A percentile compares a stretch with the other conserved stretches of the same genome.
Conservation (phyloP, 306 rosid genomes). For the Bauhinia variegata region DNA sequence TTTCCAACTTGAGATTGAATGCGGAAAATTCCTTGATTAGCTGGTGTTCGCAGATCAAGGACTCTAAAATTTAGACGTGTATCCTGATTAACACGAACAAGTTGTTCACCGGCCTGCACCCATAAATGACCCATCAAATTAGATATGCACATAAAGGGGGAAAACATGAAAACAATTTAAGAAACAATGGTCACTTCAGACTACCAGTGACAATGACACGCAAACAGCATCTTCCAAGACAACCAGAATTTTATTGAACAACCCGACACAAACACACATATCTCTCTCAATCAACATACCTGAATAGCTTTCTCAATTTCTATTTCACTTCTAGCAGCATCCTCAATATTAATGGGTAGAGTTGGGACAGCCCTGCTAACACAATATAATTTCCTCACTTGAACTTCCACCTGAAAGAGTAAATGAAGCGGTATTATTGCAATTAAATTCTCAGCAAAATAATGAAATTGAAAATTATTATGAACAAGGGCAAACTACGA, state of each 20-base stretch:
- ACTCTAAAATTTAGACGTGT: conserved; percentile 78
- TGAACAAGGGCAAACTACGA: background rate
- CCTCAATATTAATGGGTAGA: conserved; percentile 81
- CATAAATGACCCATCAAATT: conserved; percentile 26
- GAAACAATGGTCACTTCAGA: background rate
- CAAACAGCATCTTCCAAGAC: background rate
- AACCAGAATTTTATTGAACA: background rate
- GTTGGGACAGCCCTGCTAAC: conserved; percentile 67
- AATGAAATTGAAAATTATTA: background rate
- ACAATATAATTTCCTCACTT: conserved; percentile 73
- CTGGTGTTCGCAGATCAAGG: conserved; percentile 75
- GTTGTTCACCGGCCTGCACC: conserved; percentile 76
- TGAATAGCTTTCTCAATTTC: conserved; percentile 76
- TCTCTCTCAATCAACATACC: conserved; percentile 39
- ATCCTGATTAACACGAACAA: conserved; percentile 89
- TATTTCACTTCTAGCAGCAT: conserved; percentile 83
- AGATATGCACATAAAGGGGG: conserved; percentile 18
- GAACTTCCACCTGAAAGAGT: conserved; percentile 76
- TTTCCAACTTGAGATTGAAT: conserved; percentile 65
- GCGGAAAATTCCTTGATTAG: conserved; percentile 80
- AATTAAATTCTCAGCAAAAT: background rate
- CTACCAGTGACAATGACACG: background rate
- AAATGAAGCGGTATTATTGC: background rate
- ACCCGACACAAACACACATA: background rate
- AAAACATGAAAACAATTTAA: background rate